A percentile compares a stretch with the other conserved stretches of the same genome.
phyloP scores from a whole-genome alignment of 306 rosid genomes.

The Hippophae rhamnoides region DNA sequence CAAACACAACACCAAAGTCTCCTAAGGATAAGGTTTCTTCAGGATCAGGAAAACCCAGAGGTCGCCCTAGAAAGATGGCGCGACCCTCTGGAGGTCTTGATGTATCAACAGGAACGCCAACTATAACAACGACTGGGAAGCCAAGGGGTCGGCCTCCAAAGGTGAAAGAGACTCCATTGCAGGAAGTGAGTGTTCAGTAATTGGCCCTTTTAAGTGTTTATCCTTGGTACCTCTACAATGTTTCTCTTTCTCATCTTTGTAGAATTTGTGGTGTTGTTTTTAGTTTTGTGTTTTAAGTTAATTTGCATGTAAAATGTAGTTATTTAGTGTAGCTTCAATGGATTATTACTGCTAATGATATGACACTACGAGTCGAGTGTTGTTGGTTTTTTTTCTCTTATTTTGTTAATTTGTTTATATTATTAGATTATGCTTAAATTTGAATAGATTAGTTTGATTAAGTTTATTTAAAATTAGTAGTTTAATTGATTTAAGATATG shows the following conservation, averaged over 20 bases:
- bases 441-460: too few relatives aligned
- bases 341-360: not conserved
- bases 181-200: constrained; percentile 55
- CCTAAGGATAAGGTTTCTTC: constrained; percentile 11
- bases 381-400: too few relatives aligned
- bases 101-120: not conserved
- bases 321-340: not conserved
- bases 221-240: constrained; percentile 1
- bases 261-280: constrained; percentile 24
- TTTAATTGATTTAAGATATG: too few relatives aligned
- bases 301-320: constrained; percentile 19
- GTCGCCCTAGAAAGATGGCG: constrained; percentile 69
- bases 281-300: constrained; percentile 2
- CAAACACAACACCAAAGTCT: constrained; percentile 31
- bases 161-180: constrained; percentile 40
- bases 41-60: constrained; percentile 44
- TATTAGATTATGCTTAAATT: too few relatives aligned
- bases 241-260: constrained; percentile 7
- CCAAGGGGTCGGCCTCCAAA: constrained; percentile 82
- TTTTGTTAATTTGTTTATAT: too few relatives aligned
- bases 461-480: too few relatives aligned
- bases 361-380: too few relatives aligned
- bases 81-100: constrained; percentile 11
- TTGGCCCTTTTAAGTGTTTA: constrained; percentile 13
- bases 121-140: constrained; percentile 20